Evolutionary conservation across 768 basidiomycete genomes (phyloP), one percentile per base, ranked within the genome.

Genomic region (Amanita molliuscula): DNA sequence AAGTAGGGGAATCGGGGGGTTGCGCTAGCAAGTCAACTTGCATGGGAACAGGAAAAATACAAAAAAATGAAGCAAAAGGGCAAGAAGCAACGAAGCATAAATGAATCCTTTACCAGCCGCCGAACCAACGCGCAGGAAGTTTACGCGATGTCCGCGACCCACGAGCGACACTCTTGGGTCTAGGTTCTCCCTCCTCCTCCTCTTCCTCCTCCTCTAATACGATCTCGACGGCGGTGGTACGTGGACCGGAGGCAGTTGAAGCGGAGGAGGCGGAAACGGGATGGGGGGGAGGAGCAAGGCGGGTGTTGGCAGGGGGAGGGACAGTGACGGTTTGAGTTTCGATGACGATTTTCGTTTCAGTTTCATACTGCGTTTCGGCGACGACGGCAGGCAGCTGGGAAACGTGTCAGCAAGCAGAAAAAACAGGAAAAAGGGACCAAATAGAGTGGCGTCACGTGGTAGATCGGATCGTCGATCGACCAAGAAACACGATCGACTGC

Each of bases 291-390:
- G 84, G 79, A 52, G 81, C 88, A 58, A 77, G 75, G 54, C 86
- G 85, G 45, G 86, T 88, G 61, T 79, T 84, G 59, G 86, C 82
- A 54, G 88, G 87, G 23, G 84, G 77, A 41, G 84, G 85, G 54
- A 84, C 76, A 47, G 78, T 78, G 58, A 84, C 75, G 55, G 81
- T 80, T 63, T 78, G 71, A 55, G 81, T 80, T 64, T 78, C 71
- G 53, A 84, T 68, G 48, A 82, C 67, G 40, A 78, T 84, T 70
- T 78, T 82, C 55, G 78, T 83, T 69, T 78, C 72, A 42, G 77
- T 72, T 68, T 79, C 77, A 56, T 75, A 74, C 47, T 66, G 64
- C 49, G 67, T 64, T 66, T 73, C 71, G 54, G 71, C 64, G 50
- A 74, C 62, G 53, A 72, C 58, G 26, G 74, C 68, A 45, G 74